phyloP scores from a whole-genome alignment of 75 land plant genomes.

The Pinus taeda region DNA sequence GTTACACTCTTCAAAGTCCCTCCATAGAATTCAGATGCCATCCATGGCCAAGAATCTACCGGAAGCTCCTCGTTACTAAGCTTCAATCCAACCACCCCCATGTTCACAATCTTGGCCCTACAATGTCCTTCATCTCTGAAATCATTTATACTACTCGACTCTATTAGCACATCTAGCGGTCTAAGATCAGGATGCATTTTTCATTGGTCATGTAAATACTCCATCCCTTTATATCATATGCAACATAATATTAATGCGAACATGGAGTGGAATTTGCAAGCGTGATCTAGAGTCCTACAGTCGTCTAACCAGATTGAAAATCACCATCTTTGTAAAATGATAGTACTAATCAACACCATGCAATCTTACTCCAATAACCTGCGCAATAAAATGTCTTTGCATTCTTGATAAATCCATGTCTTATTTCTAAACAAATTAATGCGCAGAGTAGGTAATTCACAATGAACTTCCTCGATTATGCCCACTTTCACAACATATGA shows the following conservation, averaged over 20 bases:
- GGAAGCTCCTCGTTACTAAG: constrained; percentile 13
- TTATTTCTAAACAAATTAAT: constrained; percentile 13
- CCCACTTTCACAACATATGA: too few relatives aligned
- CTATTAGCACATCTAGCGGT: constrained; percentile 17
- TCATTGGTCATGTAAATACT: constrained; percentile 18
- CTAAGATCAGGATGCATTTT: constrained; percentile 22
- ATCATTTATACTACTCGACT: constrained; percentile 12
- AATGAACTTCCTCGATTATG: too few relatives aligned
- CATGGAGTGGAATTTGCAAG: constrained; percentile 10
- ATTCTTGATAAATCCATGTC: constrained; percentile 12
- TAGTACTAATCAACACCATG: neutral
- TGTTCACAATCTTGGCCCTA: constrained; percentile 24
- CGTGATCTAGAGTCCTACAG: neutral
- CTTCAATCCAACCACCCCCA: constrained; percentile 25
- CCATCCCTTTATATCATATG: constrained; percentile 27
- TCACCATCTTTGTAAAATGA: constrained; percentile 22
- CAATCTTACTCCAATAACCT: constrained; percentile 18
- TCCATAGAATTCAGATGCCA: constrained; percentile 24
- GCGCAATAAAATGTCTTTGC: constrained; percentile 23
- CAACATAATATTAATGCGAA: constrained; percentile 26
- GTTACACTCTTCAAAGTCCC: constrained; percentile 9
- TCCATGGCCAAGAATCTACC: constrained; percentile 16
- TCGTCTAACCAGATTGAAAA: constrained; percentile 14
- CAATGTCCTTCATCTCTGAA: constrained; percentile 18
- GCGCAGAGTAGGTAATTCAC: neutral